These are phyloP conservation scores for Mycena indigotica DNA, from an alignment of 768 basidiomycete genomes.

Conservation along the genomic window DNA sequence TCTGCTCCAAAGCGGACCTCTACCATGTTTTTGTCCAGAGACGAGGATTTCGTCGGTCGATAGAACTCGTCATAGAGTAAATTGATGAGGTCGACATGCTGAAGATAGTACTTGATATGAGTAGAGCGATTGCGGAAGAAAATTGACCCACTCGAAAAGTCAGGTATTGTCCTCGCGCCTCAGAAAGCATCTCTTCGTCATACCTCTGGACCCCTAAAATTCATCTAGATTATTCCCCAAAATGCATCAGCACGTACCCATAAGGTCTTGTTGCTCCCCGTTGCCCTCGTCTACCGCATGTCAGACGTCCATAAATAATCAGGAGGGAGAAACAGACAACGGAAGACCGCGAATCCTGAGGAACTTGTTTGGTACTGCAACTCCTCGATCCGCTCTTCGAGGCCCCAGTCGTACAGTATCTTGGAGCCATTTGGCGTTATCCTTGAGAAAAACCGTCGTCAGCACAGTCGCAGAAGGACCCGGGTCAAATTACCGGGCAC, in stretches of 20 bases:
- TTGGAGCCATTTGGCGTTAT: constrained; percentile 13
- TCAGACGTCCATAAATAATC: no score
- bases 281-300: no score
- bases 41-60: no score
- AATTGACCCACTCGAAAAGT: constrained; percentile 1
- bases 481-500: background rate
- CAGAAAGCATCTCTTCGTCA: background rate
- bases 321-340: no score
- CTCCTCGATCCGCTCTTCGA: background rate
- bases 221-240: no score
- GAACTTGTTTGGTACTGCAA: no score
- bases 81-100: constrained; percentile 11
- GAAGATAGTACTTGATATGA: background rate
- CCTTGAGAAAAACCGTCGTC: background rate
- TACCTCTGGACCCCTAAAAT: background rate
- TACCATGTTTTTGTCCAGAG: no score
- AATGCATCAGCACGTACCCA: no score
- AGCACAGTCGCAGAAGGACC: background rate
- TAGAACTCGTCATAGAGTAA: constrained; percentile 3
- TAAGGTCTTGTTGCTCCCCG: no score
- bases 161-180: constrained; percentile 2
- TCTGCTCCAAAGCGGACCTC: no score
- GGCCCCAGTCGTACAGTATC: constrained; percentile 10
- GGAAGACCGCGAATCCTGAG: no score
- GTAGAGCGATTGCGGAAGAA: background rate